These are phyloP conservation scores for Kokia cookei DNA, from an alignment of 441 rosid genomes.

Conservation along the genomic window DNA sequence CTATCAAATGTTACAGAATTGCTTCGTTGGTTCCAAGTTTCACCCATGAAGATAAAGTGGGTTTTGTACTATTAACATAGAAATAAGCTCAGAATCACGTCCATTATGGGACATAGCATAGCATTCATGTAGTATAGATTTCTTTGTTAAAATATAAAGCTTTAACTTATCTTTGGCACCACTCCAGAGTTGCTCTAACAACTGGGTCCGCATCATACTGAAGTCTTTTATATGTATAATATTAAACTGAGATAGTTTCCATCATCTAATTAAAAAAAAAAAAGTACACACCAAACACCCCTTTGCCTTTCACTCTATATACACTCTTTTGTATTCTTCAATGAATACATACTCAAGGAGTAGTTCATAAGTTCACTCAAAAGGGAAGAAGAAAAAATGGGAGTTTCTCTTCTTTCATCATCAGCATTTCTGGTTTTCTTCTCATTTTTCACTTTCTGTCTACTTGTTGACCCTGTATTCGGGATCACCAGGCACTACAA, in stretches of 20 bases:
- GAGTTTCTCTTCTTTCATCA: constrained; percentile 21
- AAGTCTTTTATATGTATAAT: neutral
- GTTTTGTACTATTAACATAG: neutral
- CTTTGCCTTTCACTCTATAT: constrained; percentile 10
- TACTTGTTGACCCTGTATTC: constrained; percentile 24
- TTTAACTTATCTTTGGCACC: constrained; percentile 7
- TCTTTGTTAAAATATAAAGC: neutral
- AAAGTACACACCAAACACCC: constrained; percentile 5
- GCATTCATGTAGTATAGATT: neutral
- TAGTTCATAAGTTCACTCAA: constrained; percentile 22
- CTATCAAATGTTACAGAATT: neutral
- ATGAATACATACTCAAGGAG: constrained; percentile 10
- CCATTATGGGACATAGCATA: neutral
- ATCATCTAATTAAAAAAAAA: constrained; percentile 8
- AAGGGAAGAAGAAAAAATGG: constrained; percentile 24
- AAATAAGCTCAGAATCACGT: neutral
- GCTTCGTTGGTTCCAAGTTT: neutral
- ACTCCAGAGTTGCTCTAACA: neutral
- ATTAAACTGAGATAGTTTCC: neutral
- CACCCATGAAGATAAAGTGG: neutral
- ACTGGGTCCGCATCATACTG: constrained; percentile 13
- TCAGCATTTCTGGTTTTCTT: neutral
- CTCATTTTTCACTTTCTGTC: constrained; percentile 18
- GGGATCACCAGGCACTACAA: constrained; percentile 39
- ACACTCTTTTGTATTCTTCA: constrained; percentile 1